Evolutionary conservation across 192 early-diverging fungal genomes (phyloP), one percentile per base, ranked within the genome.

Genomic region (Coemansia reversa): DNA sequence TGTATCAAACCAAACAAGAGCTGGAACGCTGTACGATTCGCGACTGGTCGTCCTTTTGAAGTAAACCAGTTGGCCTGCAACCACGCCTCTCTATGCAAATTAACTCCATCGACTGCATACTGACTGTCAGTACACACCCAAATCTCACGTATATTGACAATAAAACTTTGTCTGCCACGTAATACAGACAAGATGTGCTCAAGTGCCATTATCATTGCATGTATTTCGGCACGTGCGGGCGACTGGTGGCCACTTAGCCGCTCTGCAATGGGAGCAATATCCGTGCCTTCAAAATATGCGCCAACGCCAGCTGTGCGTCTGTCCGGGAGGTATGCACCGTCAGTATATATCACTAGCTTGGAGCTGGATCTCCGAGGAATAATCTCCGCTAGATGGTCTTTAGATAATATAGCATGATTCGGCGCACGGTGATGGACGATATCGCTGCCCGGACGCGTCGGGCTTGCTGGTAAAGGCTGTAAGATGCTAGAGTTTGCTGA

Each of bases 81-180:
- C 77, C 77, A 79, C 18, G 68, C 51, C 55, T 79, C 77, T 39
- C 59, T 65, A 35, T 74, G 39, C 22, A 79, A 50, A n/a, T 79
- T 79, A 47, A 71, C 68, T 0, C 67, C 77, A 20, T 79, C 67
- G n/a, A 79, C 77, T 11, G 68, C 77, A 25, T 74, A 74, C 55
- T 64, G 58, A 65, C 77, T 79, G 47, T 79, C 77, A 11, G 77
- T 70, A 59, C 77, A 79, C 5, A 74, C 49, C 77, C 77, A 79
- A 8, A 79, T 63, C 51, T 79, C 77, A 20, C 51, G 55, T 8
- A 56, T 7, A 2, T 12, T 12, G 16, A 32, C 52, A 18, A 35
- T 14, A 27, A 0, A 23, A 7, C 9, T 22, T 23, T 16, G 19
- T 16, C n/a, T 47, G 39, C 16, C 28, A 11, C 9, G 33, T 29